Evolutionary conservation across 768 basidiomycete species (phyloP), one percentile per base, ranked within the genome.

Genomic region (Mycena rosella): DNA sequence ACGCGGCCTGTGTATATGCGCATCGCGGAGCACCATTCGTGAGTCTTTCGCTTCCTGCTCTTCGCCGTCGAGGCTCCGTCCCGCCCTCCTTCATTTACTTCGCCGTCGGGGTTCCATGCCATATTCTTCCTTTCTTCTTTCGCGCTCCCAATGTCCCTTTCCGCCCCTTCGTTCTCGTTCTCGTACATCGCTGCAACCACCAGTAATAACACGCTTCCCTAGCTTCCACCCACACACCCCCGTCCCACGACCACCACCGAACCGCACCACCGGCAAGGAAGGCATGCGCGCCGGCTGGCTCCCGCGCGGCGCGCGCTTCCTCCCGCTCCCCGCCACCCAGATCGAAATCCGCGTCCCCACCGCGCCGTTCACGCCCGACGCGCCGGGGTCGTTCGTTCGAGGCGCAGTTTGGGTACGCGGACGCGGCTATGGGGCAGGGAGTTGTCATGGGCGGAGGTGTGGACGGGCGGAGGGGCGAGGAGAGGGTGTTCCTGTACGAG

Each of bases 1-100:
- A 79, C 76, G 24, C 70, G 76, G 20, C 85, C 86, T 15, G 70
- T 87, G 45, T 86, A 81, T 65, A 80, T 86, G 78, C 78, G 80
- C 14, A 77, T 86, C 17, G 78, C 79, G 45, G 85, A 86, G 70
- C 83, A 86, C 17, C 38, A 40, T 40, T 40, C 17, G 13, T 34
- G 26, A 6, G 38, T 9, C 7, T n/a, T n/a, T n/a, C 38, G 36
- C 24, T 5, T 45, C 30, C 22, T 38, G 20, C 52, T 34, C 36
- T 20, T 24, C 18, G 32, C n/a, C n/a, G n/a, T n/a, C n/a, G n/a
- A n/a, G n/a, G n/a, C n/a, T 58, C 9, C 17, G 20, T 15, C 17
- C 17, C n/a, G n/a, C n/a, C n/a, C n/a, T n/a, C n/a, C 17, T n/a
- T 3, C 14, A 2, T 7, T 7, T n/a, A n/a, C n/a, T n/a, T 22